phyloP scores from a whole-genome alignment of 306 rosid genomes.

The Gynostemma pentaphyllum region DNA sequence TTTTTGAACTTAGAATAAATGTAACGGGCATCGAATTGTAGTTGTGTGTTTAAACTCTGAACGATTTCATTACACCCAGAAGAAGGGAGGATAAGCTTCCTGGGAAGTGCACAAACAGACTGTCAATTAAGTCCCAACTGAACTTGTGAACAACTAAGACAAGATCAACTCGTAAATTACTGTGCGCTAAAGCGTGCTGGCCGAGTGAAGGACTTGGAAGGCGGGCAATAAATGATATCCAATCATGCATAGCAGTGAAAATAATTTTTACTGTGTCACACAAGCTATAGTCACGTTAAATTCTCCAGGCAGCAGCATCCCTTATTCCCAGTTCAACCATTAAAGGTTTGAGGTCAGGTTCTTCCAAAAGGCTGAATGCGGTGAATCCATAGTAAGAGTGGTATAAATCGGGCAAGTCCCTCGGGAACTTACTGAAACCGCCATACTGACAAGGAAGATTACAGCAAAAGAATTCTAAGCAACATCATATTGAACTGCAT shows the following conservation, averaged over 20 bases:
- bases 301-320: constrained; percentile 31
- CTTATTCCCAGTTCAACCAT: constrained; percentile 59
- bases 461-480: not conserved
- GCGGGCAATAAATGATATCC: not conserved
- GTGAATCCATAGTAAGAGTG: constrained; percentile 76
- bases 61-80: not conserved
- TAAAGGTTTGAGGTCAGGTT: constrained; percentile 49
- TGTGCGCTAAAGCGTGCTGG: not conserved
- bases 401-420: constrained; percentile 55
- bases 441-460: constrained; percentile 47
- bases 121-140: not conserved
- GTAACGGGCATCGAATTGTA: not conserved
- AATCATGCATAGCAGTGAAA: not conserved
- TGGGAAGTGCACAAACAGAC: not conserved
- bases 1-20: not conserved
- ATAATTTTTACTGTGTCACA: not conserved
- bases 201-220: not conserved
- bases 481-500: not conserved
- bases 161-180: not conserved
- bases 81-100: not conserved
- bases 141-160: not conserved
- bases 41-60: not conserved
- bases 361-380: constrained; percentile 78
- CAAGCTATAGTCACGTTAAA: constrained; percentile 14
- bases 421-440: constrained; percentile 81